Conservation (phyloP, 306 rosid genomes). For the Cotoneaster glaucophyllus region DNA sequence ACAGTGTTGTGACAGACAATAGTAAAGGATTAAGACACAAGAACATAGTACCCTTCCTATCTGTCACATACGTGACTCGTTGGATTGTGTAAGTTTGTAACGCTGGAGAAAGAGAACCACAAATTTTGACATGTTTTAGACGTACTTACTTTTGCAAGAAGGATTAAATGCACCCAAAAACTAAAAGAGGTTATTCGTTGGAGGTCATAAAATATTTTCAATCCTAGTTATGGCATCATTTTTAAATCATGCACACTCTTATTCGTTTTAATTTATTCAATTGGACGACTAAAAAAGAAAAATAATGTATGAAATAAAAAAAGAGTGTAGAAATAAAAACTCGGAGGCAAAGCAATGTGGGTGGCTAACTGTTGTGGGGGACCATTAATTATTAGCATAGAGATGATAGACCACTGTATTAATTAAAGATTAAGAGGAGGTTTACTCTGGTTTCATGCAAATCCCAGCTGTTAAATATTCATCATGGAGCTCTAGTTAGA, state of each 20-base stretch:
- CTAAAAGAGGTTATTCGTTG: background rate
- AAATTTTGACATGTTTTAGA: slow-evolving; percentile 22
- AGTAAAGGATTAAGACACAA: slow-evolving; percentile 34
- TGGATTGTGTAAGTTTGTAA: slow-evolving; percentile 25
- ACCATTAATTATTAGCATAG: slow-evolving; percentile 15
- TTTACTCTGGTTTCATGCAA: slow-evolving; percentile 31
- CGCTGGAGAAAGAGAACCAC: slow-evolving; percentile 38
- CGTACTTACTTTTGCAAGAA: slow-evolving; percentile 21
- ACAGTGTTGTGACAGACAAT: slow-evolving; percentile 24
- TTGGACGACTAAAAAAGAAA: too few species aligned
- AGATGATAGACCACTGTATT: slow-evolving; percentile 11
- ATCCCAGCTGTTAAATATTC: slow-evolving; percentile 30
- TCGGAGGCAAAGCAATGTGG: slow-evolving; percentile 22
- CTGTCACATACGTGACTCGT: slow-evolving; percentile 28
- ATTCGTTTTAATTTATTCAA: too few species aligned
- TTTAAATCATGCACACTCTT: too few species aligned
- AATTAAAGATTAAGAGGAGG: slow-evolving; percentile 11
- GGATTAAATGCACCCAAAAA: background rate
- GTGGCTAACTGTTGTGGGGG: slow-evolving; percentile 28
- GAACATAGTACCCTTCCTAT: slow-evolving; percentile 38
- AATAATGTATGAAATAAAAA: background rate
- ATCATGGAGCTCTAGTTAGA: background rate
- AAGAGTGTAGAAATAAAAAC: background rate
- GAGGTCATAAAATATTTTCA: background rate
- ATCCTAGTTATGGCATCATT: too few species aligned